A percentile compares a stretch with the other conserved stretches of the same genome.
Conservation (phyloP, 225 moss, liverwort and hornwort genomes). For the Antitrichia curtipendula region DNA sequence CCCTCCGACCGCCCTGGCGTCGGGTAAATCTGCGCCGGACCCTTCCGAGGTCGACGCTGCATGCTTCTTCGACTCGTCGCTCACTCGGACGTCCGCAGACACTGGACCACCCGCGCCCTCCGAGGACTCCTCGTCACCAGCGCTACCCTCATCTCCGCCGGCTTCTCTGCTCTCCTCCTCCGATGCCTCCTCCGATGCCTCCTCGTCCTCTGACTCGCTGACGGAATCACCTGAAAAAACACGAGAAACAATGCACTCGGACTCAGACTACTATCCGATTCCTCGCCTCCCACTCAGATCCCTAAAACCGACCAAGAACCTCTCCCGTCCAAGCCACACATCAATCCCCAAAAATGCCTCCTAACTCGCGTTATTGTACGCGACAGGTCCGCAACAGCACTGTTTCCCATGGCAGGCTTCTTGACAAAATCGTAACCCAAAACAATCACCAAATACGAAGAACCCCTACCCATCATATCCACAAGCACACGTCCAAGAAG, state of each 20-base stretch:
- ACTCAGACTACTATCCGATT: background rate
- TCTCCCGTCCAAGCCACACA: background rate
- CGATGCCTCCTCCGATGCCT: background rate
- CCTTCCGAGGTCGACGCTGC: background rate
- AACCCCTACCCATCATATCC: background rate
- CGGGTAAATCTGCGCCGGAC: background rate
- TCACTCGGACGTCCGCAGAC: background rate
- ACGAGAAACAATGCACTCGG: background rate
- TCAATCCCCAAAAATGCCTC: background rate
- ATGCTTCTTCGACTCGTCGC: background rate
- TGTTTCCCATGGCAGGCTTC: background rate
- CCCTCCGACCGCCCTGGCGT: background rate
- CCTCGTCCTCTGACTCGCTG: conserved; percentile 5
- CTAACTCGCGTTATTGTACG: background rate
- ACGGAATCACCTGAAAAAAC: conserved; percentile 17
- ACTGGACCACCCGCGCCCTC: background rate
- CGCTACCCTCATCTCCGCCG: background rate
- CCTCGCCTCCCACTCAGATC: background rate
- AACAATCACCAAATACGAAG: background rate
- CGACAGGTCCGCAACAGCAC: background rate
- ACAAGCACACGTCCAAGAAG: background rate
- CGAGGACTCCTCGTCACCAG: background rate
- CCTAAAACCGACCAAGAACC: background rate
- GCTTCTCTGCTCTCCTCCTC: background rate
- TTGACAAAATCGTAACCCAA: background rate